Percentiles rank a stretch among this genome's conserved stretches.
Evolutionary conservation across 108 stramenopile genomes (phyloP).

Genomic region (Cafeteria roenbergensis): DNA sequence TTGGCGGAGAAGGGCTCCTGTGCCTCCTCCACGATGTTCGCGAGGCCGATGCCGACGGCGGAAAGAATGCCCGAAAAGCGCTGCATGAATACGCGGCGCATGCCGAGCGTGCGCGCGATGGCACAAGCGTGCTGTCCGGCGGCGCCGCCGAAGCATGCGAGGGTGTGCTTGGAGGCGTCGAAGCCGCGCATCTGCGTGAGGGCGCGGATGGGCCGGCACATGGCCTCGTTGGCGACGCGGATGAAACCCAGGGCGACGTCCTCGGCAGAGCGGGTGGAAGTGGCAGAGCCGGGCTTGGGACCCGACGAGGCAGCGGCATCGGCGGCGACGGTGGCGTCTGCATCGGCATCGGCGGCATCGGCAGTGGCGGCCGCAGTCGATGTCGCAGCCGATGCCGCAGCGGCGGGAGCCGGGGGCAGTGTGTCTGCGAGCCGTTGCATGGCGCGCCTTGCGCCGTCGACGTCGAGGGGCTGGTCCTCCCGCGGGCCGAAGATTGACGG

Average conservation of each 20-base stretch:
- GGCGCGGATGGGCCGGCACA: conserved; percentile 96
- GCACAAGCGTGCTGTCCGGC: conserved; percentile 92
- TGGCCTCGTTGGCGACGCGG: conserved; percentile 95
- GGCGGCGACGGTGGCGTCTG: not conserved
- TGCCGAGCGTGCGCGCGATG: conserved; percentile 76
- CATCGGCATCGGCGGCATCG: too few relatives aligned
- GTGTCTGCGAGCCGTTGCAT: conserved; percentile 60
- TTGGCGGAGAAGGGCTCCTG: conserved; percentile 73
- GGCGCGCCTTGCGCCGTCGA: conserved; percentile 61
- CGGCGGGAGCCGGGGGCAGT: too few relatives aligned
- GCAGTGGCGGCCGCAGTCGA: not conserved
- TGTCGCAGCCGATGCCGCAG: too few relatives aligned
- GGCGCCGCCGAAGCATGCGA: conserved; percentile 95
- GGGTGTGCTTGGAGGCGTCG: conserved; percentile 63
- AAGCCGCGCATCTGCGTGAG: conserved; percentile 90
- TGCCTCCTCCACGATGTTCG: conserved; percentile 79
- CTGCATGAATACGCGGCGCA: conserved; percentile 76
- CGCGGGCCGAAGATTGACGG: conserved; percentile 87
- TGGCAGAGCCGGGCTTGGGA: not conserved
- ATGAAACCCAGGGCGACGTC: conserved; percentile 90
- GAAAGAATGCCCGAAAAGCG: conserved; percentile 84
- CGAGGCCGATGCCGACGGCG: conserved; percentile 80
- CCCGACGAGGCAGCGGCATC: conserved; percentile 7
- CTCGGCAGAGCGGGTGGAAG: conserved; percentile 6
- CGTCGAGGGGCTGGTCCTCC: conserved; percentile 83